Conservation (phyloP, 2,329 filamentous ascomycete species). For the Epichloe festucae region DNA sequence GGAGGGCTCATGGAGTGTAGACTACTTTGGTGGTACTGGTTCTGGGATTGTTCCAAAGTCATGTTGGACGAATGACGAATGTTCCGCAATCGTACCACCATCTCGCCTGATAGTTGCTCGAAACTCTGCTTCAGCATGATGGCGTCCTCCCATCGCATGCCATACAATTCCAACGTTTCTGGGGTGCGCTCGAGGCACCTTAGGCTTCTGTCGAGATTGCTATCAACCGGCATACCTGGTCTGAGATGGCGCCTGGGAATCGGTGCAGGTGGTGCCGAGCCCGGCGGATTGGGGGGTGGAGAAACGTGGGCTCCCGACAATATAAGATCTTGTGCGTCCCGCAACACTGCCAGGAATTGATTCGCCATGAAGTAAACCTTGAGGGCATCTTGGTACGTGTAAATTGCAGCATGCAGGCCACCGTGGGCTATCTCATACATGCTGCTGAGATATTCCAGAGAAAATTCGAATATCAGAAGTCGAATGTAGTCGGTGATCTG, state of each 20-base stretch:
- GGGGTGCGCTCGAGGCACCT: conserved; percentile 40
- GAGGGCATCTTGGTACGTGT: conserved; percentile 80
- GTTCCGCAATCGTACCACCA: conserved; percentile 29
- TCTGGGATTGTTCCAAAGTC: conserved; percentile 21
- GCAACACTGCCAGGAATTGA: conserved; percentile 49
- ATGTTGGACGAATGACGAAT: conserved; percentile 22
- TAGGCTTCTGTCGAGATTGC: conserved; percentile 43
- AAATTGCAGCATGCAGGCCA: conserved; percentile 48
- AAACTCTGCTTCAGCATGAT: conserved; percentile 40
- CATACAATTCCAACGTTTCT: conserved; percentile 41
- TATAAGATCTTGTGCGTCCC: conserved; percentile 42
- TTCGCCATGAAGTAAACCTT: conserved; percentile 65
- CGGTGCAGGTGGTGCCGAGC: conserved; percentile 37
- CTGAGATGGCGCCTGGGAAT: conserved; percentile 32
- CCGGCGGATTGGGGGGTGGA: conserved; percentile 30
- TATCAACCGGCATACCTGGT: conserved; percentile 24
- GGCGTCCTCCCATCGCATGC: conserved; percentile 46
- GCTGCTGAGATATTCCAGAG: conserved; percentile 66
- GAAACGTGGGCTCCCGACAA: conserved; percentile 36
- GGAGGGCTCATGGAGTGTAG: conserved; percentile 1
- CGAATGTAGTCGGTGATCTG: conserved; percentile 64
- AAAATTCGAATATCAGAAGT: conserved; percentile 73
- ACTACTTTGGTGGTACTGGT: conserved; percentile 20
- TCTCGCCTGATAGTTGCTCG: conserved; percentile 33
- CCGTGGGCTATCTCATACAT: conserved; percentile 56